Conservation (phyloP, 148 eudicot species). For the Camellia japonica region DNA sequence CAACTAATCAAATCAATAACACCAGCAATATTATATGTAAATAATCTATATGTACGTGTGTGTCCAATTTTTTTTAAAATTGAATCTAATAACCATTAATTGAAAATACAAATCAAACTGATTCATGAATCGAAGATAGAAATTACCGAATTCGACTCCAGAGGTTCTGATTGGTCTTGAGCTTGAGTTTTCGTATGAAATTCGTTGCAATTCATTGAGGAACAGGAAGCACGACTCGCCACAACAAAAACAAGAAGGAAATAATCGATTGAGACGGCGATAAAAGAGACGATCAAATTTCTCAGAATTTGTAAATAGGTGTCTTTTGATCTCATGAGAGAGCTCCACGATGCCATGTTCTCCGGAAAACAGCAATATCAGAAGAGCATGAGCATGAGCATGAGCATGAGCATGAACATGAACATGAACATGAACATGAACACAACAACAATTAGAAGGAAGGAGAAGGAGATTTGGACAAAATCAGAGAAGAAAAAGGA, state of each 20-base stretch:
- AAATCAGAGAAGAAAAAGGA: no score
- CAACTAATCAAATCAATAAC: not conserved
- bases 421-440: no score
- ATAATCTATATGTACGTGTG: not conserved
- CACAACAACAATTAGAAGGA: no score
- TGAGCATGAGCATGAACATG: no score
- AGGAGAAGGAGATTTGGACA: no score
- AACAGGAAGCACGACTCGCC: not conserved
- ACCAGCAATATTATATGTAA: not conserved
- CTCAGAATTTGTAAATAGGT: not conserved
- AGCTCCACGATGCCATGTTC: no score
- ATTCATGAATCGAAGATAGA: not conserved
- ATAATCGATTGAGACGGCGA: not conserved
- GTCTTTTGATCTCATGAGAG: no score
- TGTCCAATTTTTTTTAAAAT: not conserved
- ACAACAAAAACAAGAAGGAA: not conserved
- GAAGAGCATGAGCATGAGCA: no score
- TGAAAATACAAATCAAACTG: not conserved
- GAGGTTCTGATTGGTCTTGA: not conserved
- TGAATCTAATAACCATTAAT: not conserved
- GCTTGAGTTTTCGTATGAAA: not conserved
- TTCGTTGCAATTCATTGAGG: not conserved
- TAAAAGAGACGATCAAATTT: not conserved
- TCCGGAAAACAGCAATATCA: no score
- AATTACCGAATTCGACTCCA: constrained; percentile 16